Evolutionary conservation across 176 grass and related monocot genomes (phyloP).

Genomic region (Tillandsia fasciculata): DNA sequence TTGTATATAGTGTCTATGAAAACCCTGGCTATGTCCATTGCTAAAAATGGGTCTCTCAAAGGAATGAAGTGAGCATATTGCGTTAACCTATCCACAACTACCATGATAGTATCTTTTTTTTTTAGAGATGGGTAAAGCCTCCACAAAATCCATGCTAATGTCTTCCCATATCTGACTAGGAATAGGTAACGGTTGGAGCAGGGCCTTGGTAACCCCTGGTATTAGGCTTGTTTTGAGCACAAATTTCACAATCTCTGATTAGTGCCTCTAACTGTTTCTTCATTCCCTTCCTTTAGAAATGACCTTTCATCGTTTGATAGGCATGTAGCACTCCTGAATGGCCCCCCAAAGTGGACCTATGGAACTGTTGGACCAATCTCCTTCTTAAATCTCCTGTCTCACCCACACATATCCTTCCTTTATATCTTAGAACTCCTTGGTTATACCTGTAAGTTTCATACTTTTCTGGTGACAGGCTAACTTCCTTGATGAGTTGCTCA

Average conservation of each 20-base stretch:
- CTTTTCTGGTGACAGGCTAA: background rate
- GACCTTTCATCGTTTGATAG: background rate
- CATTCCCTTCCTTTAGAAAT: background rate
- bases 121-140: background rate
- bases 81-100: background rate
- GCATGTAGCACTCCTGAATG: background rate
- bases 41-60: background rate
- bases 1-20: background rate
- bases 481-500: too few species aligned
- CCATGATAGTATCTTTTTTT: background rate
- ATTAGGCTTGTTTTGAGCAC: too few species aligned
- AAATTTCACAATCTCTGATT: too few species aligned
- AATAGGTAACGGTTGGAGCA: background rate
- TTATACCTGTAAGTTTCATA: background rate
- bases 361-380: background rate
- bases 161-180: background rate
- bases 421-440: background rate
- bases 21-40: background rate
- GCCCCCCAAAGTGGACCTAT: background rate
- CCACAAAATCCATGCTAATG: background rate
- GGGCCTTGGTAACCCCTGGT: too few species aligned
- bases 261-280: background rate
- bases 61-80: constrained; percentile 15
- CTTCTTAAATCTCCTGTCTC: background rate
- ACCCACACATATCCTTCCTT: background rate